These are phyloP conservation scores for Drechslera avenae DNA, from an alignment of 2,329 filamentous ascomycete genomes.

Conservation along the genomic window DNA sequence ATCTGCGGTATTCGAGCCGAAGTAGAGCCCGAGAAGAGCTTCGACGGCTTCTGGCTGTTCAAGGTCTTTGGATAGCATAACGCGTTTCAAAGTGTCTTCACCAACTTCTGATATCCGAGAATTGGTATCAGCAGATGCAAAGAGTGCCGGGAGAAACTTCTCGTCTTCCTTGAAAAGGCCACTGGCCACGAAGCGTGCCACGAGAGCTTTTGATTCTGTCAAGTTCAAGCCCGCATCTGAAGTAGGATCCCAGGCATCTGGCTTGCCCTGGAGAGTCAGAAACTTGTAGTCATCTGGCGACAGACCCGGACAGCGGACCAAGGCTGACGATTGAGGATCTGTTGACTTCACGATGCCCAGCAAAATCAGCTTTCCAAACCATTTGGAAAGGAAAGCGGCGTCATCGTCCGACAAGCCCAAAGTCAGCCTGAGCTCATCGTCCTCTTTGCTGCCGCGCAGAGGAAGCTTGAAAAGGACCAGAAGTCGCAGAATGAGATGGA, in stretches of 20 bases:
- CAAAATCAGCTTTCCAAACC: conserved; percentile 79
- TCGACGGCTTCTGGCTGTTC: conserved; percentile 70
- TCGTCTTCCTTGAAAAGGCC: conserved; percentile 84
- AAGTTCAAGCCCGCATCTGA: conserved; percentile 67
- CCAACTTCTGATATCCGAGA: conserved; percentile 81
- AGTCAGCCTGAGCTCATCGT: conserved; percentile 67
- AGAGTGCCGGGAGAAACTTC: conserved; percentile 81
- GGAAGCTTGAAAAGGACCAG: conserved; percentile 75
- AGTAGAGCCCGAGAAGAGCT: conserved; percentile 74
- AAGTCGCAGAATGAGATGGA: conserved; percentile 81
- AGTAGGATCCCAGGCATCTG: conserved; percentile 69
- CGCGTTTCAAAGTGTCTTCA: conserved; percentile 86
- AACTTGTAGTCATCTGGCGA: conserved; percentile 71
- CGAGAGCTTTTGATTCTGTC: conserved; percentile 70
- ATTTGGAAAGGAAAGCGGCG: conserved; percentile 72
- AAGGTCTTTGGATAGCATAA: conserved; percentile 68
- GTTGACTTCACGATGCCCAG: conserved; percentile 54
- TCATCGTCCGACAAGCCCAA: conserved; percentile 74
- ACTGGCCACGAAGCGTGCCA: conserved; percentile 75
- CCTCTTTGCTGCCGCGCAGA: conserved; percentile 76
- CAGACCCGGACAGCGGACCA: conserved; percentile 63
- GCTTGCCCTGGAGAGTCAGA: conserved; percentile 68
- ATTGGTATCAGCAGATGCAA: conserved; percentile 81
- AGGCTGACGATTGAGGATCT: conserved; percentile 45
- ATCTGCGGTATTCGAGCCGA: conserved; percentile 55